Percentiles rank a stretch among this genome's conserved stretches.
Evolutionary conservation across 78 protist genomes (phyloP).

Genomic region (Diacronema lutheri): DNA sequence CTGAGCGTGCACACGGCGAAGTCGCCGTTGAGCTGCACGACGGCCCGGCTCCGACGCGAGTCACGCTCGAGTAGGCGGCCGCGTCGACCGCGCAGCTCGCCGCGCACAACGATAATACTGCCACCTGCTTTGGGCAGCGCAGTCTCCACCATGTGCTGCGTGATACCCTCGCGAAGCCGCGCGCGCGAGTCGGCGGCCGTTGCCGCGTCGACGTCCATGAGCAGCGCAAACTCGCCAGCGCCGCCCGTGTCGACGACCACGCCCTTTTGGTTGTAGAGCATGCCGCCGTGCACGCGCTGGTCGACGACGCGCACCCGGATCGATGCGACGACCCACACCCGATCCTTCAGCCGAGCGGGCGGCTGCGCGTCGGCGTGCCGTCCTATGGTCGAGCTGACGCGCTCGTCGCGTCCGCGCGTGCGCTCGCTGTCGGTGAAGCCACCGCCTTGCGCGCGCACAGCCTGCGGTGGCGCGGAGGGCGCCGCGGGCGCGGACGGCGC

Average conservation of each 20-base stretch:
- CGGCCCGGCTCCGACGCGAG: neutral
- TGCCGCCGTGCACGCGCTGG: conserved; percentile 17
- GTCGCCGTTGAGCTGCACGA: conserved; percentile 32
- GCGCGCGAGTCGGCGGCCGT: too few relatives aligned
- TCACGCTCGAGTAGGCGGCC: conserved; percentile 6
- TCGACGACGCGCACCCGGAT: conserved; percentile 32
- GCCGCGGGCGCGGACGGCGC: neutral
- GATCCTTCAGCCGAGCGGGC: too few relatives aligned
- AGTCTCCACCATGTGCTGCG: neutral
- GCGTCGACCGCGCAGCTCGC: neutral
- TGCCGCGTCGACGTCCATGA: neutral
- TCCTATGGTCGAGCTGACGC: too few relatives aligned
- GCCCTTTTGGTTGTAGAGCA: conserved; percentile 26
- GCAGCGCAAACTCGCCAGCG: neutral
- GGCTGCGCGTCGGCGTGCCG: neutral
- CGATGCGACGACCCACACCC: conserved; percentile 18
- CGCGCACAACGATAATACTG: neutral
- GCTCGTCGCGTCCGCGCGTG: too few relatives aligned
- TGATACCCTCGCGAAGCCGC: neutral
- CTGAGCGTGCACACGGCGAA: neutral
- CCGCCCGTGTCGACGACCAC: conserved; percentile 13
- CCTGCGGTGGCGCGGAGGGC: too few relatives aligned
- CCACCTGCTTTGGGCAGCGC: conserved; percentile 18
- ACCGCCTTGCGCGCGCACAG: too few relatives aligned
- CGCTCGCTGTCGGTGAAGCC: too few relatives aligned